Percentiles rank a stretch among this genome's conserved stretches.
Evolutionary conservation across 257 asterid genomes (phyloP).

Genomic region (Nicotiana obtusifolia): DNA sequence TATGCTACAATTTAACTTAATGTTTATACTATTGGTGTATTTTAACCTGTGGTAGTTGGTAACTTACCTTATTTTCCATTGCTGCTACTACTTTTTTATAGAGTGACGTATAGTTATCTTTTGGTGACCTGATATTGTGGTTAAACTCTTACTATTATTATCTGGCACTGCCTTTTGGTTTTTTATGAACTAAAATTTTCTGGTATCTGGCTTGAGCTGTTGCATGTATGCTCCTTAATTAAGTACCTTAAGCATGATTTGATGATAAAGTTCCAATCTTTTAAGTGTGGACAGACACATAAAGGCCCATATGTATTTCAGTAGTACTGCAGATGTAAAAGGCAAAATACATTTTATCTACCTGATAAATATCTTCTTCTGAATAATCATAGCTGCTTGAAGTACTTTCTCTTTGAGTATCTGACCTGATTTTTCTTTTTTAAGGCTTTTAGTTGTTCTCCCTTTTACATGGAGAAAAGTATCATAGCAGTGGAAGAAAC

Average conservation of each 20-base stretch:
- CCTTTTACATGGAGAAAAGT: slow-evolving; percentile 39
- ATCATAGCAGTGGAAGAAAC: slow-evolving; percentile 19
- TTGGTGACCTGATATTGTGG: neutral
- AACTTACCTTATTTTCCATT: neutral
- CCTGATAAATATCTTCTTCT: neutral
- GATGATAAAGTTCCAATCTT: neutral
- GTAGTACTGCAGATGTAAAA: neutral
- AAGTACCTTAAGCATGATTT: neutral
- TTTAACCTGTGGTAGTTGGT: neutral
- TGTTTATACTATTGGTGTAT: neutral
- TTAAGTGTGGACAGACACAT: neutral
- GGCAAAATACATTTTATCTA: neutral
- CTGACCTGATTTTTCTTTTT: slow-evolving; percentile 10
- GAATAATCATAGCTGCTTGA: neutral
- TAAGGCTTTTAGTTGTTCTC: slow-evolving; percentile 19
- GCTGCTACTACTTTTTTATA: neutral
- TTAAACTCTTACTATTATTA: too few species aligned
- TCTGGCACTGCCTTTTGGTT: neutral
- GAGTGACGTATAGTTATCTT: neutral
- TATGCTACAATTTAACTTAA: neutral
- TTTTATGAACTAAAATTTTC: neutral
- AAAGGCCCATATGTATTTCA: neutral
- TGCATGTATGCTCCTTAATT: neutral
- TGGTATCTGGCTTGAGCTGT: slow-evolving; percentile 2
- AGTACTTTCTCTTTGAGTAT: neutral